Conservation (phyloP, 768 basidiomycete genomes). For the Hydnomerulius pinastri region DNA sequence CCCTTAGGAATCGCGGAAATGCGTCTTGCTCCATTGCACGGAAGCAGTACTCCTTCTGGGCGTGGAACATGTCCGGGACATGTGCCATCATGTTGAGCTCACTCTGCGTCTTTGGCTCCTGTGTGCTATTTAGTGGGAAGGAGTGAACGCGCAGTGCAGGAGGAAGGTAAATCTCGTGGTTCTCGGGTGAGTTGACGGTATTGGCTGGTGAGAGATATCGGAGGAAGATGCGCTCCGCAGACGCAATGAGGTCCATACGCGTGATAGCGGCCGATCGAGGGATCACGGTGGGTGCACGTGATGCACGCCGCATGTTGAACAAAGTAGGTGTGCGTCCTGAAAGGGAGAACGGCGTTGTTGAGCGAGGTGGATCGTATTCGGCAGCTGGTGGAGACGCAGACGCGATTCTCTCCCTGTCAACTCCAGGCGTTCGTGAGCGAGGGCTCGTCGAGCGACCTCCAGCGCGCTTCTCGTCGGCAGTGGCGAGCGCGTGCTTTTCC, state of each 20-base stretch:
- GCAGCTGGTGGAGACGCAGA: slow-evolving; percentile 49
- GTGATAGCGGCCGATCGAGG: slow-evolving; percentile 89
- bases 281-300: slow-evolving; percentile 92
- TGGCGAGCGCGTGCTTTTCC: slow-evolving; percentile 66
- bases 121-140: slow-evolving; percentile 79
- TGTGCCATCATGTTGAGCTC: slow-evolving; percentile 82
- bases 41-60: slow-evolving; percentile 97
- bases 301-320: slow-evolving; percentile 75
- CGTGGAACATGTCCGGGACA: slow-evolving; percentile 95
- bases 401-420: slow-evolving; percentile 40
- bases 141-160: slow-evolving; percentile 87
- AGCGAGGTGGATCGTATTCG: slow-evolving; percentile 56
- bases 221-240: slow-evolving; percentile 94
- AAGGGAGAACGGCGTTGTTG: slow-evolving; percentile 78
- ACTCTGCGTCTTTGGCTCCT: slow-evolving; percentile 65
- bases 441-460: slow-evolving; percentile 63
- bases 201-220: slow-evolving; percentile 88
- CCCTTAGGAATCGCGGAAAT: slow-evolving; percentile 90
- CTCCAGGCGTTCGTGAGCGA: slow-evolving; percentile 42
- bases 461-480: slow-evolving; percentile 47
- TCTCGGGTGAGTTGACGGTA: slow-evolving; percentile 76
- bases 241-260: slow-evolving; percentile 85
- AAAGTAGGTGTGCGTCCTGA: slow-evolving; percentile 75
- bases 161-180: slow-evolving; percentile 98
- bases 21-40: slow-evolving; percentile 95